Evolutionary conservation across 352 stramenopile genomes (phyloP).

Genomic region (Globisporangium acanthophoron): DNA sequence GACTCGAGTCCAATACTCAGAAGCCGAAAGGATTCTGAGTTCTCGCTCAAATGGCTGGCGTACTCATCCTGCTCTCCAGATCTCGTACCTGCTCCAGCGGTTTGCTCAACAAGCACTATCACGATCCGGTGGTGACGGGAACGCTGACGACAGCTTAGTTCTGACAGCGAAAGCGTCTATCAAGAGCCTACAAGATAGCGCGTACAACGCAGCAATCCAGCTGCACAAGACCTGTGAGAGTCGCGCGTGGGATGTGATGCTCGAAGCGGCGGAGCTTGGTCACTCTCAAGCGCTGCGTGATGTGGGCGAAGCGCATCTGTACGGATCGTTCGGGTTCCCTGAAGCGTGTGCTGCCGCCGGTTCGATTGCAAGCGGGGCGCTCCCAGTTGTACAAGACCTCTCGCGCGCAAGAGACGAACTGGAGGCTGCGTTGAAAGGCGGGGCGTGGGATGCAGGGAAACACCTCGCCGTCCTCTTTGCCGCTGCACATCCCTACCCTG

Average conservation of each 20-base stretch:
- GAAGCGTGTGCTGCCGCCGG: constrained; percentile 10
- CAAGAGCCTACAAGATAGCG: constrained; percentile 6
- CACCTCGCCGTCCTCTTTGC: constrained; percentile 19
- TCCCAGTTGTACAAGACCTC: constrained; percentile 18
- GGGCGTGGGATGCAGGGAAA: constrained; percentile 20
- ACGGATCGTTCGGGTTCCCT: constrained; percentile 18
- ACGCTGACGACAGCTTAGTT: not conserved
- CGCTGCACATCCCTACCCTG: not conserved
- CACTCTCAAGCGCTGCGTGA: constrained; percentile 20
- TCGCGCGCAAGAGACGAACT: constrained; percentile 15
- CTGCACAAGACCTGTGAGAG: constrained; percentile 16
- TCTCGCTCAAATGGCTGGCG: not conserved
- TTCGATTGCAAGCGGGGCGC: not conserved
- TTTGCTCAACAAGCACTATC: not conserved
- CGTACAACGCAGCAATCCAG: constrained; percentile 12
- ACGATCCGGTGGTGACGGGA: not conserved
- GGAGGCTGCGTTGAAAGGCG: constrained; percentile 14
- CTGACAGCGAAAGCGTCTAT: not conserved
- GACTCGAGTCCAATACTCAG: not conserved
- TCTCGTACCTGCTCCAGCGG: constrained; percentile 36
- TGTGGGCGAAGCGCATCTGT: constrained; percentile 32
- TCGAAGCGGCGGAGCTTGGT: constrained; percentile 30
- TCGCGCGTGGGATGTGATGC: constrained; percentile 22
- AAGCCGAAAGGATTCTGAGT: not conserved
- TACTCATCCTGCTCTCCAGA: constrained; percentile 13